phyloP scores from a whole-genome alignment of 106 monocot species.

The Dactylorhiza incarnata region DNA sequence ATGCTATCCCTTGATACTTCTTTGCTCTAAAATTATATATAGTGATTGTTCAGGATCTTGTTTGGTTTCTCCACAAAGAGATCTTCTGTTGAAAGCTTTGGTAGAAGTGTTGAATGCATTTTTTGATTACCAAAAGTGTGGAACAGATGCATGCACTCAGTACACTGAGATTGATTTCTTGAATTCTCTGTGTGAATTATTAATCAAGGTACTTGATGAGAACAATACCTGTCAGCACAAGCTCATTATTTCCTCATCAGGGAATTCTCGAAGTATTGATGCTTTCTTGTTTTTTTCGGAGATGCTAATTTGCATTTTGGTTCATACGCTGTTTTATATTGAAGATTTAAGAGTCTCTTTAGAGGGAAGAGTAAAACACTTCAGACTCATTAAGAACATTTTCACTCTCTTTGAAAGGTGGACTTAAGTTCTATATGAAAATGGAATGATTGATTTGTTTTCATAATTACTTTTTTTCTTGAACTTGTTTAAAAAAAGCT shows the following conservation, averaged over 20 bases:
- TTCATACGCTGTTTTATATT: constrained; percentile 14
- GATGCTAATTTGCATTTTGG: constrained; percentile 20
- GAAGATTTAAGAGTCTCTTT: constrained; percentile 2
- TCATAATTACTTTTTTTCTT: not conserved
- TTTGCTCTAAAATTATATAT: not conserved
- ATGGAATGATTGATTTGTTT: not conserved
- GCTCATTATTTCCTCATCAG: not conserved
- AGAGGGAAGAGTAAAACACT: not conserved
- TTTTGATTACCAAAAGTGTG: constrained; percentile 14
- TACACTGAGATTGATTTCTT: constrained; percentile 9
- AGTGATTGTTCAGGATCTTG: constrained; percentile 3
- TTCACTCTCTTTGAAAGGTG: constrained; percentile 40
- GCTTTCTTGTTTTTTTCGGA: constrained; percentile 27
- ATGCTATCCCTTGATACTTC: constrained; percentile 22
- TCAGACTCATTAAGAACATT: constrained; percentile 16
- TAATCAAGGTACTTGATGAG: constrained; percentile 24
- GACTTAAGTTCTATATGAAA: not conserved
- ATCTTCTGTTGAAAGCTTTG: constrained; percentile 13
- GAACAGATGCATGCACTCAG: not conserved
- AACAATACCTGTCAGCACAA: constrained; percentile 4
- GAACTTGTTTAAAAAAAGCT: not conserved
- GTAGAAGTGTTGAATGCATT: constrained; percentile 27
- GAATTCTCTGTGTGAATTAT: constrained; percentile 19
- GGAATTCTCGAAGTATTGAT: constrained; percentile 20
- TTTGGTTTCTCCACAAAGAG: constrained; percentile 13